Evolutionary conservation across 768 basidiomycete species (phyloP).

Genomic region (Leccinum ochraceum): DNA sequence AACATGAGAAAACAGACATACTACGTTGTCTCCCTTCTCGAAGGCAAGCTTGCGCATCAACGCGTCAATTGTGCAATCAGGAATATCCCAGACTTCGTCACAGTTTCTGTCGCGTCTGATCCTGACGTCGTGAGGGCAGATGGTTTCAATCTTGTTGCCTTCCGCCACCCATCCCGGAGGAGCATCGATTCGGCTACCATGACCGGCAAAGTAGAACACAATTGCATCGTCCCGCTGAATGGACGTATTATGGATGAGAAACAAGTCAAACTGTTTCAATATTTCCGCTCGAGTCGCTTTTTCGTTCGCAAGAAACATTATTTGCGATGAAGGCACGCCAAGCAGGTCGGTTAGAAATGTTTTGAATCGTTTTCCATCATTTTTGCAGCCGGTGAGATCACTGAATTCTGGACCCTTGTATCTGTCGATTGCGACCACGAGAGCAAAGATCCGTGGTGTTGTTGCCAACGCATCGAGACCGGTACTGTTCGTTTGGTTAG

Average conservation of each 20-base stretch:
- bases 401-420: background rate
- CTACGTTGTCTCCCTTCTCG: slow-evolving; percentile 22
- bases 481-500: background rate
- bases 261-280: slow-evolving; percentile 4
- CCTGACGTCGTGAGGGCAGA: slow-evolving; percentile 14
- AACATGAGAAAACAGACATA: background rate
- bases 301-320: slow-evolving; percentile 18
- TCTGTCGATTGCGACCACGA: slow-evolving; percentile 18
- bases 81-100: slow-evolving; percentile 11
- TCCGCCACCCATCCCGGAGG: slow-evolving; percentile 23
- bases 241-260: slow-evolving; percentile 10
- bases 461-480: background rate
- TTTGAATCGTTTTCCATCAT: slow-evolving; percentile 19
- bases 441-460: slow-evolving; percentile 19
- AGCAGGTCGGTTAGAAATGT: slow-evolving; percentile 12
- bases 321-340: slow-evolving; percentile 13
- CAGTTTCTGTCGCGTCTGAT: slow-evolving; percentile 3
- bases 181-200: slow-evolving; percentile 10
- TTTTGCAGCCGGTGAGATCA: slow-evolving; percentile 18
- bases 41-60: slow-evolving; percentile 18
- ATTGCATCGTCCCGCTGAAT: slow-evolving; percentile 20
- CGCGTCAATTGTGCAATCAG: slow-evolving; percentile 16
- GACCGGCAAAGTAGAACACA: slow-evolving; percentile 22
- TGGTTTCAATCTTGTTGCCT: slow-evolving; percentile 12
- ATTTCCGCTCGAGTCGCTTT: slow-evolving; percentile 14